A percentile compares a stretch with the other conserved stretches of the same genome.
These are phyloP conservation scores for Cystoderma amianthinum DNA, from an alignment of 768 basidiomycete species.

Conservation along the genomic window DNA sequence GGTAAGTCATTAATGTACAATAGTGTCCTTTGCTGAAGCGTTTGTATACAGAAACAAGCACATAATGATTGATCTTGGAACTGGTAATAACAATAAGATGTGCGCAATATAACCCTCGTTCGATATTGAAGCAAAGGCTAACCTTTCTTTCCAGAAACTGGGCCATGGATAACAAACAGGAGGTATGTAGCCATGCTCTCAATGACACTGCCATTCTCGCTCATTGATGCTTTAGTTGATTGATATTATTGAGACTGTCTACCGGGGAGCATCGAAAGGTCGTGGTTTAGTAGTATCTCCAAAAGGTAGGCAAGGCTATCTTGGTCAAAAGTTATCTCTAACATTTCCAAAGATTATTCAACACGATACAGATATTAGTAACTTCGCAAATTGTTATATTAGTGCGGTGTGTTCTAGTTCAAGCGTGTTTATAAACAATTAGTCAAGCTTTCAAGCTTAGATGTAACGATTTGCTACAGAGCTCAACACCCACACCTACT, in stretches of 20 bases:
- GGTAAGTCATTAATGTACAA: conserved; percentile 40
- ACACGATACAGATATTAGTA: conserved; percentile 22
- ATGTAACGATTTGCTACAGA: too few relatives aligned
- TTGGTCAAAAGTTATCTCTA: neutral
- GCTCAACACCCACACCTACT: too few relatives aligned
- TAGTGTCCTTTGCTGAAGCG: conserved; percentile 3
- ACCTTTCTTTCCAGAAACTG: conserved; percentile 63
- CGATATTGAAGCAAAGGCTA: conserved; percentile 5
- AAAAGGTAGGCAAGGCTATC: conserved; percentile 52
- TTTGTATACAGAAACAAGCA: conserved; percentile 75
- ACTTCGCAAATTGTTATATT: too few relatives aligned
- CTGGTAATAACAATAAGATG: conserved; percentile 99
- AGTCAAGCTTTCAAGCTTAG: too few relatives aligned
- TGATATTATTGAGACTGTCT: conserved; percentile 97
- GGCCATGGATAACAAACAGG: conserved; percentile 99
- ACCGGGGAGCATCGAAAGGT: conserved; percentile 95
- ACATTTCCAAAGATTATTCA: conserved; percentile 28
- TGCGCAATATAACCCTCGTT: conserved; percentile 30
- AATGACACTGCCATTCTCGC: too few relatives aligned
- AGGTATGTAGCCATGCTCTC: conserved; percentile 51
- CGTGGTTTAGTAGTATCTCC: conserved; percentile 97
- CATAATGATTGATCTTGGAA: conserved; percentile 99
- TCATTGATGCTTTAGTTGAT: conserved; percentile 59
- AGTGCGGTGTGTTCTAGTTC: too few relatives aligned
- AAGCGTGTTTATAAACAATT: too few relatives aligned